Conservation (phyloP, 495 filamentous ascomycete genomes). For the Schizothecium vesticola region DNA sequence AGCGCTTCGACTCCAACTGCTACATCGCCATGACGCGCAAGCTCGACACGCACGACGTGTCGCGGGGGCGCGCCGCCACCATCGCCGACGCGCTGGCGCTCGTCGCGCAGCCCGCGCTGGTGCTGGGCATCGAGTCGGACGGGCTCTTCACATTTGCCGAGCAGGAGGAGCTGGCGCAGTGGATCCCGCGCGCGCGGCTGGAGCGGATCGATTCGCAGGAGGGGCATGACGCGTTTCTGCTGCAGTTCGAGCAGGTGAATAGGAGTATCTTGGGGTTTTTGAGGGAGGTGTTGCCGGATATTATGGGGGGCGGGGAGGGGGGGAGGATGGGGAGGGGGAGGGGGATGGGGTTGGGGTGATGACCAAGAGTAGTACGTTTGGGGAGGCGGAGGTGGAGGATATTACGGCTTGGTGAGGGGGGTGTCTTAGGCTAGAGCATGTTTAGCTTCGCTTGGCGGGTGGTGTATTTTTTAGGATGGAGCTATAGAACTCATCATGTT, state of each 20-base stretch:
- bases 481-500: not conserved
- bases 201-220: slow-evolving; percentile 87
- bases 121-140: slow-evolving; percentile 90
- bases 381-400: slow-evolving; percentile 93
- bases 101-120: slow-evolving; percentile 81
- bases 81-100: slow-evolving; percentile 68
- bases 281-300: slow-evolving; percentile 72
- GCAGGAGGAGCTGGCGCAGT: slow-evolving; percentile 81
- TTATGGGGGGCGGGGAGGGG: slow-evolving; percentile 61
- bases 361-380: slow-evolving; percentile 81
- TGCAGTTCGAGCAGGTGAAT: slow-evolving; percentile 98
- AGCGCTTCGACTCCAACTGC: slow-evolving; percentile 94
- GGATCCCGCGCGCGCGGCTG: slow-evolving; percentile 71
- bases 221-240: slow-evolving; percentile 91
- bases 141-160: slow-evolving; percentile 95
- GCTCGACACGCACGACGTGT: slow-evolving; percentile 96
- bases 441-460: not conserved
- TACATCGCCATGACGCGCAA: slow-evolving; percentile 99
- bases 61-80: slow-evolving; percentile 58
- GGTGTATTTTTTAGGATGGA: not conserved
- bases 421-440: not conserved
- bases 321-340: slow-evolving; percentile 41
- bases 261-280: slow-evolving; percentile 78
- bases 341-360: slow-evolving; percentile 44
- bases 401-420: slow-evolving; percentile 82